Conservation (phyloP, 179 eudicot species). For the Silene noctiflora region DNA sequence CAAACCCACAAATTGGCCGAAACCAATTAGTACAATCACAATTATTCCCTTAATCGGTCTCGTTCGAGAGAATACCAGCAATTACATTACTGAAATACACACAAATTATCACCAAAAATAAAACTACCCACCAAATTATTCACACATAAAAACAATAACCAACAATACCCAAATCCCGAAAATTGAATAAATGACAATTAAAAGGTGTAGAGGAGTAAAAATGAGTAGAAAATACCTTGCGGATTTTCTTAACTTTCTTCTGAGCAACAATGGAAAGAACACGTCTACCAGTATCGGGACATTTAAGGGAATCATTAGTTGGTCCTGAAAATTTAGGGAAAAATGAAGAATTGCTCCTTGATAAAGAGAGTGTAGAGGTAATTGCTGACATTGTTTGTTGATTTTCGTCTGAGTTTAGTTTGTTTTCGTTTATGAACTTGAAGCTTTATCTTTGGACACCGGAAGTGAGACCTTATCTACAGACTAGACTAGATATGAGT, state of each 20-base stretch:
- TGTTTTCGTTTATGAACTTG: not conserved
- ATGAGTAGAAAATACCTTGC: slow-evolving; percentile 43
- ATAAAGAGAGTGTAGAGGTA: slow-evolving; percentile 42
- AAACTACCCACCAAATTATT: not conserved
- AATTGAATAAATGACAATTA: no score
- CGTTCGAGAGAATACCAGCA: not conserved
- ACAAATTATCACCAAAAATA: not conserved
- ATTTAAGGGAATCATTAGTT: slow-evolving; percentile 28
- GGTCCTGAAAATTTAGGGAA: slow-evolving; percentile 34
- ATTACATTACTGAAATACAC: not conserved
- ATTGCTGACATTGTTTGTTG: slow-evolving; percentile 37
- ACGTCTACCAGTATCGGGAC: slow-evolving; percentile 26
- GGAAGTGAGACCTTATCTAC: slow-evolving; percentile 10
- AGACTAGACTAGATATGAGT: not conserved
- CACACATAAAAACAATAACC: not conserved
- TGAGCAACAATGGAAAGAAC: slow-evolving; percentile 52
- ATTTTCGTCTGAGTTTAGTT: not conserved
- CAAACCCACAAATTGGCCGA: not conserved
- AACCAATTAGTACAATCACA: not conserved
- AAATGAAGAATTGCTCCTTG: slow-evolving; percentile 56
- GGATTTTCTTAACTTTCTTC: slow-evolving; percentile 71
- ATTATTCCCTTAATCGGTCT: no score
- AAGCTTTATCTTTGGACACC: not conserved
- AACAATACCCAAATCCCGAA: not conserved
- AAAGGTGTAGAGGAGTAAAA: not conserved